Evolutionary conservation across 768 basidiomycete genomes (phyloP), one percentile per base, ranked within the genome.

Genomic region (Pleurotus tuoliensis): DNA sequence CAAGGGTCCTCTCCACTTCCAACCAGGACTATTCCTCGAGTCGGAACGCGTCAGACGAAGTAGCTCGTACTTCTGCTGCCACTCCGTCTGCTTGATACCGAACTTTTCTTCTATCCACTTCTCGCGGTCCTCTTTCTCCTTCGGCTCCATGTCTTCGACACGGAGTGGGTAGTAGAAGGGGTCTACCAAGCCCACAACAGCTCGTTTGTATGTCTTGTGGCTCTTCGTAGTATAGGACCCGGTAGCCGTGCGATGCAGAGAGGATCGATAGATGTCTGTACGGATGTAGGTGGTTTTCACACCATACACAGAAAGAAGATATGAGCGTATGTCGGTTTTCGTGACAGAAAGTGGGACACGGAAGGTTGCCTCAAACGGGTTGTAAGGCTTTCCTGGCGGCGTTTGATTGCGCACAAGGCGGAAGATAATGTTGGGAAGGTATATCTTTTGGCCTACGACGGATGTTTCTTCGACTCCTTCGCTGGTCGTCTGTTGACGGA

Each of bases 331-430:
- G 73, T 98, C 94, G 56, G 88, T 91, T 73, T 98, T 98, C 43
- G 94, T 97, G 71, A 95, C 78, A 43, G 84, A 88, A 59, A 84
- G 82, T n/a, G 93, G 89, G 40, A 96, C 79, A 55, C 92, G 90
- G 76, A 98, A 96, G 2, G 94, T 98, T 7, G 94, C 94, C 69
- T 94, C 88, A 75, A 88, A 94, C 1, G 94, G 94, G 59, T 98
- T 95, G 77, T 98, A 98, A 1, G 92, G 78, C 62, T 89, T 75
- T 0, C 88, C 90, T 2, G 73, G 70, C 0, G 80, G 84, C 0
- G 92, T 94, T 62, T 87, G 73, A 69, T 98, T 98, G 20, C 91
- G 84, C 44, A 95, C 84, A 56, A 98, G 78, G 56, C 82, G 81
- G 71, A 96, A 87, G 59, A 90, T 70, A 67, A 88, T 78, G 70